Evolutionary conservation across 2,329 filamentous ascomycete genomes (phyloP).

Genomic region (Blastomyces silverae): DNA sequence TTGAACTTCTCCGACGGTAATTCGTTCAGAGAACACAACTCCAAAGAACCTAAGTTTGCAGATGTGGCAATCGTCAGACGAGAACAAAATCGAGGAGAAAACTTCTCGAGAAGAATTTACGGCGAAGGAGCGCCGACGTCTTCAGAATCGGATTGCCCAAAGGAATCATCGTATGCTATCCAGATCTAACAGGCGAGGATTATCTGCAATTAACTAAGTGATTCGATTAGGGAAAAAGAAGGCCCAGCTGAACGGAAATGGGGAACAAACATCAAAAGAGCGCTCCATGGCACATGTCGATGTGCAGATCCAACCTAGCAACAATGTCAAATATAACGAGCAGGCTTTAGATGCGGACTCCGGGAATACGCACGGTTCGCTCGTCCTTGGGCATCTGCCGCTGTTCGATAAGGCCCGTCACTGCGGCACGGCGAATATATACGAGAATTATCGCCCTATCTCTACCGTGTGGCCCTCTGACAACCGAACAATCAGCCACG

Average conservation of each 20-base stretch:
- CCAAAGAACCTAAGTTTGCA: neutral
- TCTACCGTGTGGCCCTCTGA: neutral
- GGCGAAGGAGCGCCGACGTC: neutral
- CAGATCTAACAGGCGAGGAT: neutral
- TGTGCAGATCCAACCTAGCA: neutral
- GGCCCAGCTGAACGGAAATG: neutral
- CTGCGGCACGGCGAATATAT: neutral
- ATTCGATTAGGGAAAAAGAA: constrained; percentile 2
- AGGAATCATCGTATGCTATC: constrained; percentile 4
- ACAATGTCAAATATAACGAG: constrained; percentile 1
- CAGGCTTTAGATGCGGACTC: neutral
- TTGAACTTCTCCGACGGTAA: neutral
- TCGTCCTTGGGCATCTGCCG: neutral
- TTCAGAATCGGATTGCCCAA: constrained; percentile 10
- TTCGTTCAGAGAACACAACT: neutral
- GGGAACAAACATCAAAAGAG: neutral
- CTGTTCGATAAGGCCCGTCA: neutral
- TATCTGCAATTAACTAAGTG: neutral
- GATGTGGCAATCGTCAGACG: constrained; percentile 5
- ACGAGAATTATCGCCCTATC: neutral
- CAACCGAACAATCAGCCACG: neutral
- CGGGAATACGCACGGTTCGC: neutral
- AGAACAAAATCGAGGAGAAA: constrained; percentile 3
- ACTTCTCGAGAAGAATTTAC: neutral
- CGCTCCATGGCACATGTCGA: neutral